Evolutionary conservation across 805 yeast species (phyloP), one percentile per base, ranked within the genome.

Genomic region (Starmerella etchellsii): DNA sequence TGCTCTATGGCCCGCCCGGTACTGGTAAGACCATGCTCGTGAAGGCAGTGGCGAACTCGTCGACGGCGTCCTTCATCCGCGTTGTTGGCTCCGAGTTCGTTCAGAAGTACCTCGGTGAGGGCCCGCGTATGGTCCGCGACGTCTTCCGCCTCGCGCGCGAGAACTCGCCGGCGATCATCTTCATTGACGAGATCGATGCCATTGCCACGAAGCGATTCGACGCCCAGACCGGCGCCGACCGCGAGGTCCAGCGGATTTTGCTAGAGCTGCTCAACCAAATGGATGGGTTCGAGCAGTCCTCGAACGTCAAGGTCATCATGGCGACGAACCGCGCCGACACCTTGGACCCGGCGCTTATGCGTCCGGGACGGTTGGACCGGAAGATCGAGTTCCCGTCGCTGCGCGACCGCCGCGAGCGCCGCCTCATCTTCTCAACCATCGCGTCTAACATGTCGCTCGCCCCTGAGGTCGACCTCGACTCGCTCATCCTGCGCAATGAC

Each of bases 241-340:
- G 98, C 65, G 99, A 91, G 67, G 98, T 91, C 41, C 99, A 91
- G 67, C 83, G 99, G 68, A 91, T 88, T 52, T 70, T 91, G 62
- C 78, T 91, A 58, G 99, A 91, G 67, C 70, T 91, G 58, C 71
- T 91, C 56, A 91, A 93, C 55, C 99, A 91, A 67, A 91, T 91
- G 99, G 99, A 91, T 64, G 99, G 99, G 37, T 91, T 91, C 55
- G 99, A 91, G 59, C 98, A 91, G 67, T 68, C 81, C 1, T 76
- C 95, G 6, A 87, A 85, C 49, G 98, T 91, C 39, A 91, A 91
- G 67, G 96, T 91, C 28, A 91, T 91, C 49, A 91, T 91, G 99
- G 98, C 99, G 31, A 91, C 99, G 11, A 91, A 91, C 65, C 81
- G 99, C 67, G 95, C 95, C n/a, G 99, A 91, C 60, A 91, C 98